Conservation (phyloP, 2,329 filamentous ascomycete genomes). For the Fusarium sp. region DNA sequence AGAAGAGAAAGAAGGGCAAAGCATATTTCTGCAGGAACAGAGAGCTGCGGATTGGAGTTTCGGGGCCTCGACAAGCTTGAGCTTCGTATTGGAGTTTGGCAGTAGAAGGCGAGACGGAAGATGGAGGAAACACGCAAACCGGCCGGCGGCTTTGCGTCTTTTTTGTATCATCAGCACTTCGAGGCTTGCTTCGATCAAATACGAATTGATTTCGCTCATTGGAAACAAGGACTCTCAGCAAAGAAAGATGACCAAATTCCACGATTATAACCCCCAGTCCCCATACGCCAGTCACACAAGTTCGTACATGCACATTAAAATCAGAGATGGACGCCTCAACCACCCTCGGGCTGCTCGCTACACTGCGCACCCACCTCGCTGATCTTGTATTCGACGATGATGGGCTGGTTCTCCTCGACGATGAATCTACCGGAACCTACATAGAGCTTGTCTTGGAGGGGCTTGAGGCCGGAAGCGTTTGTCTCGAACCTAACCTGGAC, state of each 20-base stretch:
- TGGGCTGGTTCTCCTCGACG: constrained; percentile 48
- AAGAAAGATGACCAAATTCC: not conserved
- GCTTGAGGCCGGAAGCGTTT: constrained; percentile 49
- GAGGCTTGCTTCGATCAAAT: constrained; percentile 29
- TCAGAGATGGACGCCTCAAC: constrained; percentile 6
- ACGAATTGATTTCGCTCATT: constrained; percentile 39
- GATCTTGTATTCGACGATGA: constrained; percentile 57
- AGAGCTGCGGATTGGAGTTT: constrained; percentile 41
- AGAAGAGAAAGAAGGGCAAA: constrained; percentile 15
- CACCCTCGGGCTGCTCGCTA: constrained; percentile 12
- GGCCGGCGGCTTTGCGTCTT: constrained; percentile 15
- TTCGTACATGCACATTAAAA: not conserved
- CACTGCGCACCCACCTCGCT: constrained; percentile 51
- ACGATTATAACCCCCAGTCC: not conserved
- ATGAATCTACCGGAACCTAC: constrained; percentile 57
- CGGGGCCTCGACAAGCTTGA: constrained; percentile 23
- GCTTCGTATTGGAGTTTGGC: constrained; percentile 28
- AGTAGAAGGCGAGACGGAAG: constrained; percentile 18
- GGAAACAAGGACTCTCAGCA: constrained; percentile 7
- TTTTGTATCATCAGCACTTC: constrained; percentile 26
- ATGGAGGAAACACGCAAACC: constrained; percentile 17
- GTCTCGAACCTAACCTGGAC: constrained; percentile 55
- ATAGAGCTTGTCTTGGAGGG: constrained; percentile 54
- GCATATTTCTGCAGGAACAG: constrained; percentile 38
- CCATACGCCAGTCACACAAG: not conserved